Evolutionary conservation across 2,329 filamentous ascomycete species (phyloP).

Genomic region (Diaporthe citriasiana): DNA sequence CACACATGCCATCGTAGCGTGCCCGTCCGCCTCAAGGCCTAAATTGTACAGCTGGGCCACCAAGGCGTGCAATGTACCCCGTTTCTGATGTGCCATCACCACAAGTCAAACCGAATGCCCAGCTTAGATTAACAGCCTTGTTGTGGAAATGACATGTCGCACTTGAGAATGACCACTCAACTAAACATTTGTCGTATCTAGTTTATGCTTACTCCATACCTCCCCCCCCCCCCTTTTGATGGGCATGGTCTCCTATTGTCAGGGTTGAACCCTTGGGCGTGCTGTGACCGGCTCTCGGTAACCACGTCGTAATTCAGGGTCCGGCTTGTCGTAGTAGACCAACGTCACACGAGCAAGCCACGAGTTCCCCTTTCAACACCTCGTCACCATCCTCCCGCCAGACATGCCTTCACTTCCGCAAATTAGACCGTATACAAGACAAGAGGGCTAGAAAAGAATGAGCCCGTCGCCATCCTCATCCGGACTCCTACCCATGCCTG

Average conservation of each 20-base stretch:
- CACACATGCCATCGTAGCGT: not conserved
- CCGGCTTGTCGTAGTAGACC: not conserved
- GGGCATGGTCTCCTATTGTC: no score
- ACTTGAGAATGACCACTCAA: not conserved
- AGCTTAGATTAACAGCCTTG: not conserved
- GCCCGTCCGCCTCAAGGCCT: not conserved
- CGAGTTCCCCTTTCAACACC: not conserved
- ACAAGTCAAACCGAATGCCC: not conserved
- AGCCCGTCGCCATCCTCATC: slow-evolving; percentile 58
- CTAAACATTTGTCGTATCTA: not conserved
- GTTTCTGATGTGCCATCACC: not conserved
- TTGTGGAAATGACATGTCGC: not conserved
- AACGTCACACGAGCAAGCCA: slow-evolving; percentile 21
- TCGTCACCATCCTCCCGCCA: not conserved
- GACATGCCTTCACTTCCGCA: not conserved
- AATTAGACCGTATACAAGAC: slow-evolving; percentile 9
- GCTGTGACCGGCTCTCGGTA: not conserved
- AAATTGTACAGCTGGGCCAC: not conserved
- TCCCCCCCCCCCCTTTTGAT: no score
- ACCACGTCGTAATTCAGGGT: not conserved
- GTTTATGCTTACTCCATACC: not conserved
- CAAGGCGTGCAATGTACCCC: not conserved
- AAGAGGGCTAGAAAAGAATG: slow-evolving; percentile 47
- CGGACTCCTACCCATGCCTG: slow-evolving; percentile 69
- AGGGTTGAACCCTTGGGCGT: slow-evolving; percentile 1